Evolutionary conservation across 345 rosid genomes (phyloP), one percentile per base, ranked within the genome.

Genomic region (Eucalyptus tenuipes): DNA sequence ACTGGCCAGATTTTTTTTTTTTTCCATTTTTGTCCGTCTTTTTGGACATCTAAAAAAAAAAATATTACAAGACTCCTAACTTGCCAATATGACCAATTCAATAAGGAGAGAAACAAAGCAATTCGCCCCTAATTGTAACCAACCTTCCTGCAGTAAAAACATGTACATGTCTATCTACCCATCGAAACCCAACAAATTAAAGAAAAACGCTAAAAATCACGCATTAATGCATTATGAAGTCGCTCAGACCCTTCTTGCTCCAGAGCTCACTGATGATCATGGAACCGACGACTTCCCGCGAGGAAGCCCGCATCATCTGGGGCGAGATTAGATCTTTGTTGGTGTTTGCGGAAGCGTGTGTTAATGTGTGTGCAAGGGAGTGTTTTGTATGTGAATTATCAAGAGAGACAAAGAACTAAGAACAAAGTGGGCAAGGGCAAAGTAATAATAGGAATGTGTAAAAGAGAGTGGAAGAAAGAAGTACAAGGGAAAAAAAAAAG

Each of bases 1-100:
- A 64, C 37, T 3, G 2, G 9, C 33, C 0, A 61, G 31, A 61
- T 61, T n/a, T n/a, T 14, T 27, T 5, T 29, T 6, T 3, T 18
- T 18, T n/a, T 7, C 37, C 2, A 13, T 13, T 64, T 29, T 64
- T 64, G 37, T n/a, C 20, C 75, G 1, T 13, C 40, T n/a, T 64
- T 64, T n/a, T 64, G 75, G 18, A 64, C 75, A 64, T n/a, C 37
- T 10, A 64, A 17, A n/a, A n/a, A 61, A 1, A 6, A 13, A 61
- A 29, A 2, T 18, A 12, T 64, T 64, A 64, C 75, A n/a, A 64
- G 37, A 14, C 75, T 64, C 40, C 40, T 7, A 15, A n/a, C 10
- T n/a, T 13, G 40, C 75, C 18, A 7, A 64, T 64, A n/a, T 4
- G 75, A 64, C 17, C 40, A n/a, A 64, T 64, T n/a, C 40, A 64